Evolutionary conservation across 1,284 basidiomycete genomes (phyloP), one percentile per base, ranked within the genome.

Genomic region (Taiwanofungus camphoratus): DNA sequence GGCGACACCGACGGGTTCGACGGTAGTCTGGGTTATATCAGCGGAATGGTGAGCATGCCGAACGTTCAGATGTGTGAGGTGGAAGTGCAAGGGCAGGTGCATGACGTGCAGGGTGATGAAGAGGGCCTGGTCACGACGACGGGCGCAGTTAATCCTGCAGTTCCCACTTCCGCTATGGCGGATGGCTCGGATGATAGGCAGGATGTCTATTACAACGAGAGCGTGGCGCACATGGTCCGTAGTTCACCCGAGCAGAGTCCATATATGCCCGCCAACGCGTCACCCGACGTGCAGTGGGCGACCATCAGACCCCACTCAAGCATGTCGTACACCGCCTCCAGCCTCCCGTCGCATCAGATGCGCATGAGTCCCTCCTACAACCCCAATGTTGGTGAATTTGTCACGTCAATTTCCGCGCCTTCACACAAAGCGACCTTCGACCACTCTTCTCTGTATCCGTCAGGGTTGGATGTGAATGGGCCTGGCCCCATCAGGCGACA

Each of bases 381-480:
- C 36, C 27, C 46, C 26, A 13, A n/a, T 35, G 24, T 3, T 26
- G 45, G 48, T 36, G 56, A 58, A 26, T 55, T 49, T 42, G 49
- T 57, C 27, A 63, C 66, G 0, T 77, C 81, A 9, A 61, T 79
- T 21, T 82, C 82, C 7, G 80, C 80, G 2, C 79, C 85, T 4
- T 74, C 82, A 23, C 78, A 82, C 55, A 79, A 82, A 60, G 72
- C 74, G 30, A 68, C 68, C 11, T 86, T 86, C 46, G 83, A 87
- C 55, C 78, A 79, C 48, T 51, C 59, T 1, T 49, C 66, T 39
- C 58, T 81, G 32, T 80, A 74, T 53, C 68, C 73, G 0, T 57
- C 71, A 31, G 64, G 63, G 9, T 57, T 65, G 64, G 48, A 52
- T 45, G 29, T 35, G 42, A 36, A 40, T 41, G 64, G 62, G 12